Evolutionary conservation across 768 basidiomycete genomes (phyloP).

Genomic region (Harrya chromipes): DNA sequence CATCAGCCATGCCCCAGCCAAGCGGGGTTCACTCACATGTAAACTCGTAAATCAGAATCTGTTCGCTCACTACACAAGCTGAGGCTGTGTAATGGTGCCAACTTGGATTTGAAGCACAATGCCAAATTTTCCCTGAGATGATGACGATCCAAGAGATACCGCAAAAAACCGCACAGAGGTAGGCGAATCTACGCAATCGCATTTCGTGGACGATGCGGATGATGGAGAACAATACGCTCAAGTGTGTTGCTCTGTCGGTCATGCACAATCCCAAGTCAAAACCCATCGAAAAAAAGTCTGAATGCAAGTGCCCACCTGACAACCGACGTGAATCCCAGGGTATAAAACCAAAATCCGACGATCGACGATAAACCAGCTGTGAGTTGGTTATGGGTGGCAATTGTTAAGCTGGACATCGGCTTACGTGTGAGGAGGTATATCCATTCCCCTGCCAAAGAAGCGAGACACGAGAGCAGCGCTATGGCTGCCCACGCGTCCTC

Average conservation of each 20-base stretch:
- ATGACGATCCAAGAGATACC: background rate
- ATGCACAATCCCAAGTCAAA: background rate
- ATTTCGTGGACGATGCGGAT: conserved; percentile 7
- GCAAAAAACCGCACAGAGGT: background rate
- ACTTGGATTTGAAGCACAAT: conserved; percentile 1
- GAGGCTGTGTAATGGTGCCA: conserved; percentile 2
- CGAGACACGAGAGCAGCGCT: conserved; percentile 4
- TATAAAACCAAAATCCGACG: conserved; percentile 6
- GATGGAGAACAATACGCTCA: conserved; percentile 19
- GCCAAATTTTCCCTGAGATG: conserved; percentile 1
- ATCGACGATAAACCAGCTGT: background rate
- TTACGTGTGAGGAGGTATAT: background rate
- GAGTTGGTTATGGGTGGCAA: too few relatives aligned
- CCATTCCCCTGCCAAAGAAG: conserved; percentile 10
- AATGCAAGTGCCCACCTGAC: background rate
- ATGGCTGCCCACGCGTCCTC: background rate
- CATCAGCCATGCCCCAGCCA: background rate
- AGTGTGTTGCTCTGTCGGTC: background rate
- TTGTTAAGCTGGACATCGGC: background rate
- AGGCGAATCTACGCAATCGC: conserved; percentile 1
- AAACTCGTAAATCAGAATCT: conserved; percentile 3
- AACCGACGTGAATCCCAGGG: conserved; percentile 3
- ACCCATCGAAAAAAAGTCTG: background rate
- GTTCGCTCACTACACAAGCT: background rate
- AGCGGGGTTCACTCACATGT: conserved; percentile 1